Percentiles rank a stretch among this genome's conserved stretches.
Conservation (phyloP, 192 early-diverging fungal genomes). For the Podila minutissima region DNA sequence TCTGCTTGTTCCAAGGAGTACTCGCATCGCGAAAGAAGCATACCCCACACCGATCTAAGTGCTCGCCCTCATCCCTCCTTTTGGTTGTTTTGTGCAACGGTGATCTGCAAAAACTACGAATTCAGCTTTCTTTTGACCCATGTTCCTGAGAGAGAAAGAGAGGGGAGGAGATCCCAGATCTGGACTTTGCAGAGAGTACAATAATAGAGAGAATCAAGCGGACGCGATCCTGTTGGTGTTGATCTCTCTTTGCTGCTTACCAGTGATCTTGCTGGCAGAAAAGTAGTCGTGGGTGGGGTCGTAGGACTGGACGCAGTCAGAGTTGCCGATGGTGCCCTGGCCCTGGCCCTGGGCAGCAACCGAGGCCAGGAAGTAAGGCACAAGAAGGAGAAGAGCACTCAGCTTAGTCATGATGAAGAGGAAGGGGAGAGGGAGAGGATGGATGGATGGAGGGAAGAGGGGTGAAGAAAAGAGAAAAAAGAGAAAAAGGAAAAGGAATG, state of each 20-base stretch:
- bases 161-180: no score
- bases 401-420: not conserved
- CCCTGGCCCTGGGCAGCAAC: constrained; percentile 38
- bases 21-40: no score
- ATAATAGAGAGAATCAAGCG: no score
- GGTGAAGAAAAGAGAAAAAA: not conserved
- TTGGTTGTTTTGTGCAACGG: no score
- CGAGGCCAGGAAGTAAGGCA: constrained; percentile 41
- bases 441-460: not conserved
- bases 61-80: no score
- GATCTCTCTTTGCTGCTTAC: constrained; percentile 23
- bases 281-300: constrained; percentile 53
- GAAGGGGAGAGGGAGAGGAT: not conserved
- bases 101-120: no score
- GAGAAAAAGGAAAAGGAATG: not conserved
- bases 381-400: constrained; percentile 43
- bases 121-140: no score
- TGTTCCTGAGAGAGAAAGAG: no score
- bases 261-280: constrained; percentile 55
- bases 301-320: constrained; percentile 8
- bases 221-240: not conserved
- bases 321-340: constrained; percentile 27
- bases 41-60: no score
- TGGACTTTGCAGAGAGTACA: no score
- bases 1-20: no score